These are phyloP conservation scores for Xylaria nigripes DNA, from an alignment of 495 filamentous ascomycete species.

Conservation along the genomic window DNA sequence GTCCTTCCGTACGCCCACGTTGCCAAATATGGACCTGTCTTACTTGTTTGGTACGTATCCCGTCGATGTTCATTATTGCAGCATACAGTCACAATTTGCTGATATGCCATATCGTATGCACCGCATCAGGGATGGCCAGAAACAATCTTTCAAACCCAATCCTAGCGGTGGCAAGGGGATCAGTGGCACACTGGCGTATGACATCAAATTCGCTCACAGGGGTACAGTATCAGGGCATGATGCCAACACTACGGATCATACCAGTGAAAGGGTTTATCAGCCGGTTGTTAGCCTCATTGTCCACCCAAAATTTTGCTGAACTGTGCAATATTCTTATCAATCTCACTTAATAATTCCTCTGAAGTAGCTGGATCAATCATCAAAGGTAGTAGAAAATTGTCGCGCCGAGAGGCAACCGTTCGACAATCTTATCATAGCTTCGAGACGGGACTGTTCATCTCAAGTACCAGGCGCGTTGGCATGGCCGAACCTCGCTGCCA, in stretches of 20 bases:
- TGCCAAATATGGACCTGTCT: background rate
- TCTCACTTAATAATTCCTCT: background rate
- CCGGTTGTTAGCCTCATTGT: background rate
- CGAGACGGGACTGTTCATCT: background rate
- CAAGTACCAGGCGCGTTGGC: background rate
- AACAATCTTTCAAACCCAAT: background rate
- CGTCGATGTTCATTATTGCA: background rate
- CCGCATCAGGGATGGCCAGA: background rate
- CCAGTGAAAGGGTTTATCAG: background rate
- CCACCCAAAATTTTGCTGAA: background rate
- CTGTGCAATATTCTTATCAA: background rate
- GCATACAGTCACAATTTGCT: background rate
- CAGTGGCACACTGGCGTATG: background rate
- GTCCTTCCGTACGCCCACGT: background rate
- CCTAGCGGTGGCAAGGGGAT: background rate
- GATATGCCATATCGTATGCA: background rate
- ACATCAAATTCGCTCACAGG: slow-evolving; percentile 1
- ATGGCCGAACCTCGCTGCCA: background rate
- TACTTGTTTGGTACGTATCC: background rate
- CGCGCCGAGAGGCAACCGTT: background rate
- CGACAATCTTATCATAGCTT: background rate
- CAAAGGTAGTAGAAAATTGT: background rate
- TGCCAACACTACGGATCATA: background rate
- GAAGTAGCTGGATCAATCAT: background rate
- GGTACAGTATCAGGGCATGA: slow-evolving; percentile 2